phyloP scores from a whole-genome alignment of 495 filamentous ascomycete genomes.

The Saxophila tyrrhenica region DNA sequence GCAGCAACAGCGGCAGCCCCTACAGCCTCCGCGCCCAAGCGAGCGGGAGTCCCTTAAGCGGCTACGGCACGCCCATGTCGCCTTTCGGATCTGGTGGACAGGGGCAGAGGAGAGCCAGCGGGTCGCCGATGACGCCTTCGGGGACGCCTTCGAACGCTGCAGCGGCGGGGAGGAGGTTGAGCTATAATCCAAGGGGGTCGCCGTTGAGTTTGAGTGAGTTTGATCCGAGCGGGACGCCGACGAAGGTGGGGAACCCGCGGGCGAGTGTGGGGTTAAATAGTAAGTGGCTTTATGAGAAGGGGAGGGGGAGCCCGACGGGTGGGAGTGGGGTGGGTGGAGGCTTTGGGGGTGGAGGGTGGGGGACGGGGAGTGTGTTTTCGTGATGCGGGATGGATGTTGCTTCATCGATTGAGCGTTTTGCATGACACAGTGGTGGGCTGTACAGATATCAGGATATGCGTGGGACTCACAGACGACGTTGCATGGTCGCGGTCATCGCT shows the following conservation, averaged over 20 bases:
- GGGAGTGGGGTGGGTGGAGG: slow-evolving; percentile 13
- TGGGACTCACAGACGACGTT: too few species aligned
- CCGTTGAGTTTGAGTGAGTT: slow-evolving; percentile 43
- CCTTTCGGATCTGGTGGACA: background rate
- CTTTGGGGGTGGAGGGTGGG: background rate
- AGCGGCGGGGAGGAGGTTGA: slow-evolving; percentile 39
- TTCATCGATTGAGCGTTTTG: too few species aligned
- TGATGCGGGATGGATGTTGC: background rate
- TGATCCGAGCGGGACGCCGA: slow-evolving; percentile 42
- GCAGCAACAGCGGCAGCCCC: slow-evolving; percentile 35
- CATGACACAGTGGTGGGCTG: too few species aligned
- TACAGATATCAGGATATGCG: too few species aligned
- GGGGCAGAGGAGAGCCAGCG: background rate
- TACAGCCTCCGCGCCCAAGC: slow-evolving; percentile 36
- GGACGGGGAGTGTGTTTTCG: slow-evolving; percentile 4
- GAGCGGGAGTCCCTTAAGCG: slow-evolving; percentile 43
- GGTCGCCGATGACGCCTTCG: slow-evolving; percentile 29
- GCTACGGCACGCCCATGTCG: slow-evolving; percentile 13
- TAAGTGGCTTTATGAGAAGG: slow-evolving; percentile 86
- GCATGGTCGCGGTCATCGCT: too few species aligned
- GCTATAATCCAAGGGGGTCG: slow-evolving; percentile 42
- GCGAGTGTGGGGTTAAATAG: slow-evolving; percentile 66
- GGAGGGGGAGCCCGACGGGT: slow-evolving; percentile 36
- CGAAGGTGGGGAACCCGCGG: slow-evolving; percentile 45
- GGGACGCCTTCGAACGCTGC: slow-evolving; percentile 19